Base-by-base conservation (phyloP, 108 stramenopile genomes). In the Cyclotella atomus region DNA sequence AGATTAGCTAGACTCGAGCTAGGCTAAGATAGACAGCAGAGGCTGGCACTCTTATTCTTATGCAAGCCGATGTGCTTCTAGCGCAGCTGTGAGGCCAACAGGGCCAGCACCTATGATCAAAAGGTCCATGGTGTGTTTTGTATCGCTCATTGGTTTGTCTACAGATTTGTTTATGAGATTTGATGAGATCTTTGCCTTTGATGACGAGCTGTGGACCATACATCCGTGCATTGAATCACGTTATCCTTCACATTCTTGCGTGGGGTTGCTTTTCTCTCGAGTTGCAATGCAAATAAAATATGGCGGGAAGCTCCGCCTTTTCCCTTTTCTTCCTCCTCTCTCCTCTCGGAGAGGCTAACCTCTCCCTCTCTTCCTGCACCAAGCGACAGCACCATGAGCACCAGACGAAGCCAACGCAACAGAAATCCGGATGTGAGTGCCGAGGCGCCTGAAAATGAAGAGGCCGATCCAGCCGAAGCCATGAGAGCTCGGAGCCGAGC, bases 401-500 rank as follows among this genome's bases (percentile, higher is more conserved):
- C 56, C 56, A 65, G 64, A 65, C 27, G 45, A 30, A 30, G 64
- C 35, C 60, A 38, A 61, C 60, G 59, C 17, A 46, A 7, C 29
- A 38, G 60, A 17, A 71, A 60, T 9, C 27, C 28, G 24, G 38
- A 15, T 34, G 28, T 12, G 6, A 21, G 49, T 35, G 49, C 57
- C 21, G 1, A 23, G 29, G 29, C 41, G 14, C n/a, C 0, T 43
- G 30, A 15, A 24, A 35, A 70, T 29, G 71, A 72, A 43, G 19
- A 85, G 83, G 56, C 82, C 85, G 35, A 65, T 80, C 57, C 60
- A 2, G 41, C 64, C 47, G 64, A 59, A 55, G 53, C 32, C 29
- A 71, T 89, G 16, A 82, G 92, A 23, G 82, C 86, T 23, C 87
- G 92, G 6, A 90, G 87, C 59, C 88, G 92, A 16, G 88, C 89